Evolutionary conservation across 768 basidiomycete genomes (phyloP).

Genomic region (Tylopilus felleus): DNA sequence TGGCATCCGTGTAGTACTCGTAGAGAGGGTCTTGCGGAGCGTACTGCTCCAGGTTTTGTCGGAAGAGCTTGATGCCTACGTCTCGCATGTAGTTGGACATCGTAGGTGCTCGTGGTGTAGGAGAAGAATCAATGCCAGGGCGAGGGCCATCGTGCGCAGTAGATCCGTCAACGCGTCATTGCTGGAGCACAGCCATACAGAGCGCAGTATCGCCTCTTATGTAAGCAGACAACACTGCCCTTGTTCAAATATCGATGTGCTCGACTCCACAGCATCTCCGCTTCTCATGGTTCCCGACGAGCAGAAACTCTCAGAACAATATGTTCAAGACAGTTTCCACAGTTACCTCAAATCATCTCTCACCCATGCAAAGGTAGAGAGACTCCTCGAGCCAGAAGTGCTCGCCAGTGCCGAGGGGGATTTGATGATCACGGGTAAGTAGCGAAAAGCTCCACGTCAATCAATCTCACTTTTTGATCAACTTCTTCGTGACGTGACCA

Average conservation of each 20-base stretch:
- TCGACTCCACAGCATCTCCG: background rate
- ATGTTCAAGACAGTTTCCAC: conserved; percentile 78
- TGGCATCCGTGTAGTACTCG: conserved; percentile 35
- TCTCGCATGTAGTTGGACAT: conserved; percentile 36
- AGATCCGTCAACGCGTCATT: no score
- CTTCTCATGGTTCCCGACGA: conserved; percentile 21
- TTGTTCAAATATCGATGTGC: background rate
- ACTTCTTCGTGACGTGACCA: conserved; percentile 17
- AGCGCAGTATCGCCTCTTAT: background rate
- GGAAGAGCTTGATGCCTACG: conserved; percentile 59
- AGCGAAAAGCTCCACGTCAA: conserved; percentile 12
- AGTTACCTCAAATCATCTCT: conserved; percentile 77
- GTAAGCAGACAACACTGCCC: background rate
- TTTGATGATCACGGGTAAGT: conserved; percentile 79
- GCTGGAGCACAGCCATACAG: background rate
- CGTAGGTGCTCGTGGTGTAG: background rate
- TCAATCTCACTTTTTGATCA: background rate
- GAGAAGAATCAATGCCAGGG: background rate
- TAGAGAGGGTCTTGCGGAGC: conserved; percentile 73
- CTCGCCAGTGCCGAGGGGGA: conserved; percentile 77
- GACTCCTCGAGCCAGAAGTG: conserved; percentile 66
- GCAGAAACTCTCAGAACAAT: conserved; percentile 53
- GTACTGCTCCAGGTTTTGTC: conserved; percentile 58
- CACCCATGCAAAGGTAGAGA: conserved; percentile 73
- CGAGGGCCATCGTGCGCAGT: background rate